Evolutionary conservation across 306 rosid genomes (phyloP).

Genomic region (Echinosophora koreensis): DNA sequence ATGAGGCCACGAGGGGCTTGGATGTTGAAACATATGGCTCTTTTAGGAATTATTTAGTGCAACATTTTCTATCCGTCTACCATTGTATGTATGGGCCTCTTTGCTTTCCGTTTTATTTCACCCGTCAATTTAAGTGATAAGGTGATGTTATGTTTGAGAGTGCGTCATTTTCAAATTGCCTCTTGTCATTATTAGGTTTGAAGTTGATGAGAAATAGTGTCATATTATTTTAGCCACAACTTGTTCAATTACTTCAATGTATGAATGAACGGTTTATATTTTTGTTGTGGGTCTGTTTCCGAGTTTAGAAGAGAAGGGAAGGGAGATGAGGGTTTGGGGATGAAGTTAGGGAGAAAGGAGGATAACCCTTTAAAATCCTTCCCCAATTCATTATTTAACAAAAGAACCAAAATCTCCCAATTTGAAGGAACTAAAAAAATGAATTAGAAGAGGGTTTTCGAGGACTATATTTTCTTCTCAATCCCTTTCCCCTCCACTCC

Average conservation of each 20-base stretch:
- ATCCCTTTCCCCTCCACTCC: too few species aligned
- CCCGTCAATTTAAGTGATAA: conserved; percentile 20
- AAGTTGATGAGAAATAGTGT: neutral
- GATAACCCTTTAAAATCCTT: too few species aligned
- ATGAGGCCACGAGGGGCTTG: neutral
- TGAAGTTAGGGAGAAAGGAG: too few species aligned
- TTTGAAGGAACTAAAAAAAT: too few species aligned
- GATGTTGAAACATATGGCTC: conserved; percentile 5
- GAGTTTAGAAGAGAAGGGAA: too few species aligned
- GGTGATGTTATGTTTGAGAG: conserved; percentile 22
- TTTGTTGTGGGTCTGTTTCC: too few species aligned
- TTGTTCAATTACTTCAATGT: neutral
- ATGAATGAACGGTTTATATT: too few species aligned
- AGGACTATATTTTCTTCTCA: too few species aligned
- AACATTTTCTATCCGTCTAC: neutral
- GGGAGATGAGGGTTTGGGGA: too few species aligned
- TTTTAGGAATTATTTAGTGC: neutral
- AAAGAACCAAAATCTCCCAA: too few species aligned
- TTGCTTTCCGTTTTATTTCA: conserved; percentile 2
- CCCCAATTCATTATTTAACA: too few species aligned
- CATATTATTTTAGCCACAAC: conserved; percentile 6
- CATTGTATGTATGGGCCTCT: conserved; percentile 4
- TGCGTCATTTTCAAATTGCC: conserved; percentile 1
- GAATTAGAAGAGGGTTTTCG: too few species aligned
- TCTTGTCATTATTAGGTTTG: neutral